A percentile compares a stretch with the other conserved stretches of the same genome.
phyloP scores from a whole-genome alignment of 495 filamentous ascomycete genomes.

The Talaromyces liani region DNA sequence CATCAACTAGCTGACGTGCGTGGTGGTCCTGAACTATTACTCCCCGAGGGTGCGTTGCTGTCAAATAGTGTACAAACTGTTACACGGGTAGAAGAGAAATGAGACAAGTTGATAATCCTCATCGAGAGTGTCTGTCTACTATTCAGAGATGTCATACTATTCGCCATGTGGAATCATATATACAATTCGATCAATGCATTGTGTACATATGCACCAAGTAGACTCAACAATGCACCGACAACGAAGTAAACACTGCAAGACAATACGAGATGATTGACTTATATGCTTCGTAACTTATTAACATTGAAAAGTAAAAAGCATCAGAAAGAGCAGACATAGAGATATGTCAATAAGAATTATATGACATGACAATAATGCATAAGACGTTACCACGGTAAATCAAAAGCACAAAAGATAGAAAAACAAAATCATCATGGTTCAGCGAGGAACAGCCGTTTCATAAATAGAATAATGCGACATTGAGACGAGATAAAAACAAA shows the following conservation, averaged over 20 bases:
- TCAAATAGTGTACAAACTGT: not conserved
- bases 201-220: not conserved
- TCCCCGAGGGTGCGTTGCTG: not conserved
- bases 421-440: not conserved
- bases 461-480: not conserved
- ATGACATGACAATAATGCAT: not conserved
- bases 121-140: not conserved
- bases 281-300: not conserved
- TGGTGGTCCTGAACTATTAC: not conserved
- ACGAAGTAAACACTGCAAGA: not conserved
- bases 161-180: not conserved
- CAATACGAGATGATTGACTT: not conserved
- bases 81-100: not conserved
- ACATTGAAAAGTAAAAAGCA: not conserved
- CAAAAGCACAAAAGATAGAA: not conserved
- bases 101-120: not conserved
- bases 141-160: not conserved
- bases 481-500: slow-evolving; percentile 9
- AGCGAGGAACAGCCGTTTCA: not conserved
- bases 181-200: too few relatives aligned
- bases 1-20: not conserved
- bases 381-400: not conserved
- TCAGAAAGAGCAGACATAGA: not conserved
- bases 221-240: too few relatives aligned
- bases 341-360: not conserved